Conservation (phyloP, 176 grass and related monocot genomes). For the Oropetium thomaeum region DNA sequence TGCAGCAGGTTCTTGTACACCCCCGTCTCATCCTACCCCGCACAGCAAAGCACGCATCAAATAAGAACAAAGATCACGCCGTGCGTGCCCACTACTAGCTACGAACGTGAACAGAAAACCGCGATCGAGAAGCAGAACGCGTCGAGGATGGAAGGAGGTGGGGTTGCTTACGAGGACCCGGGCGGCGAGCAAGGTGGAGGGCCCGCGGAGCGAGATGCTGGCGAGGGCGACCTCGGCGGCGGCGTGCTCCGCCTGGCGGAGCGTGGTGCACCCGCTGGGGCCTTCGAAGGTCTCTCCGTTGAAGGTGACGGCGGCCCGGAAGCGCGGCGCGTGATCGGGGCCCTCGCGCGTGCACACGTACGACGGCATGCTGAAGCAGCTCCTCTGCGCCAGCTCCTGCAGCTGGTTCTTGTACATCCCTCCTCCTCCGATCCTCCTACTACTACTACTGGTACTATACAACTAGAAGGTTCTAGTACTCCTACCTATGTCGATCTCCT, state of each 20-base stretch:
- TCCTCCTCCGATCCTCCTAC: background rate
- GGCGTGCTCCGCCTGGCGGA: constrained; percentile 88
- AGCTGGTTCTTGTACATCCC: constrained; percentile 96
- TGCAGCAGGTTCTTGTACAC: constrained; percentile 96
- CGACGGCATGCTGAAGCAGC: constrained; percentile 88
- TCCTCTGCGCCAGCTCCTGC: constrained; percentile 94
- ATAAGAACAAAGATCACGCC: background rate
- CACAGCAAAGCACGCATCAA: background rate
- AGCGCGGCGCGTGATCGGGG: constrained; percentile 86
- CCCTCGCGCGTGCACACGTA: constrained; percentile 75
- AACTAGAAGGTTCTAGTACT: too few species aligned
- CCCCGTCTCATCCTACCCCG: constrained; percentile 99
- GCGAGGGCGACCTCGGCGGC: constrained; percentile 80
- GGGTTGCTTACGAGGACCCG: constrained; percentile 58
- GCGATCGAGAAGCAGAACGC: background rate
- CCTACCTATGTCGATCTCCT: background rate
- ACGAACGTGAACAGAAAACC: background rate
- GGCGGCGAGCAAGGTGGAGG: constrained; percentile 71
- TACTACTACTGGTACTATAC: background rate
- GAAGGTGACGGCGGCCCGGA: constrained; percentile 82
- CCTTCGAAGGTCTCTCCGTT: constrained; percentile 85
- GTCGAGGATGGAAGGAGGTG: background rate
- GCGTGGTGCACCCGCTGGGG: constrained; percentile 67
- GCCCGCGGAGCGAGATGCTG: constrained; percentile 59
- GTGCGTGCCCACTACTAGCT: too few species aligned